Base-by-base conservation (phyloP, 2,329 filamentous ascomycete species). In the Lachnellula cervina region DNA sequence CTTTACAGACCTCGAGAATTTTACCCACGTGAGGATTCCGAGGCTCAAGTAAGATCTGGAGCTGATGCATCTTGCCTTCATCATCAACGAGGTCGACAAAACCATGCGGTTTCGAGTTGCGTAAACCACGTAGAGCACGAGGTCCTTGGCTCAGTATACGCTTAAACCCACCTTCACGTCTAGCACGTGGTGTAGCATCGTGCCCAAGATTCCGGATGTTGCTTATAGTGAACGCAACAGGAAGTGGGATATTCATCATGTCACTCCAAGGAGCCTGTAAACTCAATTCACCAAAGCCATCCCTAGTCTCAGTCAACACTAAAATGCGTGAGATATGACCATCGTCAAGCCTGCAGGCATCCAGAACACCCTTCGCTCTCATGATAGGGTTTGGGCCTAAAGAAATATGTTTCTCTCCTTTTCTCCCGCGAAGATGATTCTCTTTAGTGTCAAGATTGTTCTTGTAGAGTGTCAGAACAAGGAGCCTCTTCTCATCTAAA, bases 231-330 rank as follows among this genome's bases (percentile, higher is more conserved):
- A 90, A 73, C 28, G 77, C 74, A 6, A 57, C 63, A 2, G 87
- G 85, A 2, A 90, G 71, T 0, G 79, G 74, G n/a, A 91, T 73
- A 44, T 83, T 83, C n/a, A 84, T 82, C 13, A 88, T 76, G 51
- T 80, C 80, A 55, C 86, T 85, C 88, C 88, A 92, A 0, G 87
- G 88, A 5, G 87, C 87, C 69, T 91, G 88, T 9, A 89, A 74
- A 61, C 85, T 89, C 16, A 93, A 71, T 65, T 88, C 83, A 47
- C 82, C 80, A 32, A 80, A 78, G 1, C 86, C 86, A 60, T 83
- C 76, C 50, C 79, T 78, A 23, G 83, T 81, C 62, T 86, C 81
- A 3, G 84, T 87, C 14, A 93, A 73, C 25, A 89, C 83, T 2
- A 91, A 73, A 51, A 92, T 86, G 60, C 85, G 83, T 34, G 85